Evolutionary conservation across 371 early-diverging fungal genomes (phyloP).

Genomic region (Apophysomyces ossiformis): DNA sequence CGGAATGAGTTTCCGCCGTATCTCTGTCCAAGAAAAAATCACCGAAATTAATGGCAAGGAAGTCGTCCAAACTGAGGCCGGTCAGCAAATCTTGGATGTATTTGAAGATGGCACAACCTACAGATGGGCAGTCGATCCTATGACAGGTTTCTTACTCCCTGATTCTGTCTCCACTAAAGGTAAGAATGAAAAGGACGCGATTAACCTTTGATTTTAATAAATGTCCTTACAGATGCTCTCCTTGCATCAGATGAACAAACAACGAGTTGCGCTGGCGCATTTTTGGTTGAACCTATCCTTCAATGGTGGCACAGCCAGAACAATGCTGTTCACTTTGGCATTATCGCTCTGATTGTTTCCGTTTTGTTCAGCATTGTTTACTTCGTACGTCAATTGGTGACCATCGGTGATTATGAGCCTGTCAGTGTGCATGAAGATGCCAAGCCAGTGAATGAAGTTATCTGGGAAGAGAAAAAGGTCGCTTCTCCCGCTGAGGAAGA

Average conservation of each 20-base stretch:
- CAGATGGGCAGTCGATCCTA: slow-evolving; percentile 52
- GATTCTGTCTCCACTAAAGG: slow-evolving; percentile 10
- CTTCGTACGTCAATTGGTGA: slow-evolving; percentile 34
- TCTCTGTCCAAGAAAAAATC: slow-evolving; percentile 65
- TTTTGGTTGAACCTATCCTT: slow-evolving; percentile 29
- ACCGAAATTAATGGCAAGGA: slow-evolving; percentile 72
- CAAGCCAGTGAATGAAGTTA: slow-evolving; percentile 22
- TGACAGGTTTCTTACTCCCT: slow-evolving; percentile 50
- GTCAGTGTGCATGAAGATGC: slow-evolving; percentile 14
- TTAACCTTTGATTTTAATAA: neutral
- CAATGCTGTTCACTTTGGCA: slow-evolving; percentile 23
- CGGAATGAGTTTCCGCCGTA: slow-evolving; percentile 56
- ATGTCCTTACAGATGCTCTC: neutral
- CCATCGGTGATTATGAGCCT: slow-evolving; percentile 22
- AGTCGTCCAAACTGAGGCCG: slow-evolving; percentile 71
- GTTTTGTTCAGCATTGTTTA: slow-evolving; percentile 33
- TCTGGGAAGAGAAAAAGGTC: slow-evolving; percentile 37
- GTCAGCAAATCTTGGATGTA: slow-evolving; percentile 73
- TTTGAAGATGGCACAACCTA: slow-evolving; percentile 56
- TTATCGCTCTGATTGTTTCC: slow-evolving; percentile 33
- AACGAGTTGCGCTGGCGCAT: slow-evolving; percentile 16
- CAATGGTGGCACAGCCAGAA: slow-evolving; percentile 48
- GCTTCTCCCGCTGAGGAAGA: slow-evolving; percentile 42
- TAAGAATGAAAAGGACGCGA: neutral
- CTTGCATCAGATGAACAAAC: slow-evolving; percentile 12